Evolutionary conservation across 306 rosid species (phyloP).

Genomic region (Gastrolobium villosum): DNA sequence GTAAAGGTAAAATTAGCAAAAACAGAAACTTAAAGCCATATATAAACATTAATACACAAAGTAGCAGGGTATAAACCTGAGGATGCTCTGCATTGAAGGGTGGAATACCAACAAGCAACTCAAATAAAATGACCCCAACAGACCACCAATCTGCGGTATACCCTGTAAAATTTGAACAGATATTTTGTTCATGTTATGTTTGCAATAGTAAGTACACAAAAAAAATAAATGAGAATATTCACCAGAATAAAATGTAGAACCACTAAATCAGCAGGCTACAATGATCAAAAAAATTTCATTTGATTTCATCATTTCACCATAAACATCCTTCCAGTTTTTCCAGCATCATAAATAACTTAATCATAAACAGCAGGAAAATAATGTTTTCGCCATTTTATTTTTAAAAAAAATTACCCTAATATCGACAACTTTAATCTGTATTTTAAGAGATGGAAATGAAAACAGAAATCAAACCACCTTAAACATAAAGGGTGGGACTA

Average conservation of each 20-base stretch:
- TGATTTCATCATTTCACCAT: constrained; percentile 22
- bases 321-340: constrained; percentile 14
- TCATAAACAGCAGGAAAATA: constrained; percentile 15
- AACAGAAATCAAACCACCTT: constrained; percentile 67
- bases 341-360: constrained; percentile 30
- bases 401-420: constrained; percentile 6
- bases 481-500: constrained; percentile 61
- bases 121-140: constrained; percentile 97
- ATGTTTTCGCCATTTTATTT: constrained; percentile 12
- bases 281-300: not conserved
- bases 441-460: constrained; percentile 27
- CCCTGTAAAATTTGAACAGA: constrained; percentile 58
- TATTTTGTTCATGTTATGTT: constrained; percentile 13
- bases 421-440: constrained; percentile 39
- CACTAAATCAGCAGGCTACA: constrained; percentile 28
- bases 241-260: constrained; percentile 1
- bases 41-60: constrained; percentile 8
- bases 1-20: constrained; percentile 21
- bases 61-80: constrained; percentile 69
- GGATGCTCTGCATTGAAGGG: constrained; percentile 99
- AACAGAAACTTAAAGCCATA: constrained; percentile 32
- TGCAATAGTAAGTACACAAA: constrained; percentile 33
- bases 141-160: constrained; percentile 99
- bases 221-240: constrained; percentile 30
- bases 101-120: constrained; percentile 97